A percentile compares a stretch with the other conserved stretches of the same genome.
These are phyloP conservation scores for Colletotrichum sp. DNA, from an alignment of 2,329 filamentous ascomycete species.

Conservation along the genomic window DNA sequence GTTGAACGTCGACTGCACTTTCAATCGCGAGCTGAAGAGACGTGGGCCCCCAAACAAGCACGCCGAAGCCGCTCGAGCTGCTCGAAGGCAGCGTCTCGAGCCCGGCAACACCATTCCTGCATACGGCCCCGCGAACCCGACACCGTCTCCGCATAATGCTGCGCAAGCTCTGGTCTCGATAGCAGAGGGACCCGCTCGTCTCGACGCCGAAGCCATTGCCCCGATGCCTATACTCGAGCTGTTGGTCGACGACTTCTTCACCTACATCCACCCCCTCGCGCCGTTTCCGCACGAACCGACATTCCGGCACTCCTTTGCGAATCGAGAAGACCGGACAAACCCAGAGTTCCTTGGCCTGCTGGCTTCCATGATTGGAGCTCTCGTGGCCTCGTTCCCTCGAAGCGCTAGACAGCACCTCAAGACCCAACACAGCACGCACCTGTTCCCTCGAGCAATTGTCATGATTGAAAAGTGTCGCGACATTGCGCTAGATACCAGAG, in stretches of 20 bases:
- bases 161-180: constrained; percentile 56
- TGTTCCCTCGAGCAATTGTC: constrained; percentile 72
- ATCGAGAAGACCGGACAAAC: constrained; percentile 69
- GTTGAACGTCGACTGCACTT: constrained; percentile 64
- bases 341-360: constrained; percentile 73
- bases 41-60: constrained; percentile 66
- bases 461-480: constrained; percentile 75
- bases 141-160: constrained; percentile 50
- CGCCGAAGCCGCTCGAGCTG: constrained; percentile 59
- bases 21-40: constrained; percentile 61
- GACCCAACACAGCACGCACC: constrained; percentile 64
- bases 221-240: constrained; percentile 71
- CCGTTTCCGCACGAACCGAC: constrained; percentile 83
- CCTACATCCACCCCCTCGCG: constrained; percentile 77
- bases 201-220: constrained; percentile 73
- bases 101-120: constrained; percentile 15
- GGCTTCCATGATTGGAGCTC: constrained; percentile 74
- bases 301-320: constrained; percentile 72
- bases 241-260: constrained; percentile 83
- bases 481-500: constrained; percentile 71
- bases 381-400: constrained; percentile 80
- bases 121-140: constrained; percentile 22
- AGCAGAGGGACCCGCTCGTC: constrained; percentile 38
- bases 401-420: constrained; percentile 75
- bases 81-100: constrained; percentile 52